Evolutionary conservation across 1,139 yeast species (phyloP).

Genomic region (Candida glucosophila): DNA sequence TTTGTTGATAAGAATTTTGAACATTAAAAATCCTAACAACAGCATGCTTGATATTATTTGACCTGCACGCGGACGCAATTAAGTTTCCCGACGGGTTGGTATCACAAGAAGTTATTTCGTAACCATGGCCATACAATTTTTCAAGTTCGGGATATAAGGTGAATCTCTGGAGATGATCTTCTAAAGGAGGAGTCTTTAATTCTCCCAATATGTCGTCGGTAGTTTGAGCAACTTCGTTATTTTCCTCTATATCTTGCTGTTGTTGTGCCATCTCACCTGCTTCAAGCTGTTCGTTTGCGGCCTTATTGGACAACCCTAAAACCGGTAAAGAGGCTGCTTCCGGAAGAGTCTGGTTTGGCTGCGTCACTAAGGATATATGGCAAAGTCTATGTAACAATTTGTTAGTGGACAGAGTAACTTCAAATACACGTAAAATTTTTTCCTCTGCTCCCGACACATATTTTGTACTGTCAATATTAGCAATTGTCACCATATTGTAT

Average conservation of each 20-base stretch:
- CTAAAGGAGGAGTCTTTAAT: constrained; percentile 62
- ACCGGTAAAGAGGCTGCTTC: constrained; percentile 91
- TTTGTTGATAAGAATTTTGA: constrained; percentile 32
- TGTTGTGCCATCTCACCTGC: constrained; percentile 31
- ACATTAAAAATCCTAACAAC: constrained; percentile 70
- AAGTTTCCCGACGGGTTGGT: constrained; percentile 55
- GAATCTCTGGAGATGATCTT: constrained; percentile 83
- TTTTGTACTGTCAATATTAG: constrained; percentile 47
- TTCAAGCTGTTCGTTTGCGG: constrained; percentile 44
- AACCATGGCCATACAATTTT: constrained; percentile 95
- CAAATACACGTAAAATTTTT: constrained; percentile 81
- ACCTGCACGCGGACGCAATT: constrained; percentile 86
- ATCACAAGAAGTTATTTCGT: constrained; percentile 79
- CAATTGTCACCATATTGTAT: constrained; percentile 87
- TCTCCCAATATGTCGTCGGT: constrained; percentile 36
- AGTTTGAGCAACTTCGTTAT: constrained; percentile 28
- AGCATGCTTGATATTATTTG: constrained; percentile 79
- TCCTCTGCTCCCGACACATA: constrained; percentile 97
- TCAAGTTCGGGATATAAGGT: constrained; percentile 94
- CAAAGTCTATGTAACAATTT: constrained; percentile 49
- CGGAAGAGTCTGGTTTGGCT: constrained; percentile 31
- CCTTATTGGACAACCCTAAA: constrained; percentile 88
- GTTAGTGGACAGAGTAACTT: constrained; percentile 78
- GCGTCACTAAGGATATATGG: constrained; percentile 24
- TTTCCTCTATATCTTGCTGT: constrained; percentile 28